A percentile compares a stretch with the other conserved stretches of the same genome.
phyloP scores from a whole-genome alignment of 805 yeast genomes.

The Candida ascalaphidarum region DNA sequence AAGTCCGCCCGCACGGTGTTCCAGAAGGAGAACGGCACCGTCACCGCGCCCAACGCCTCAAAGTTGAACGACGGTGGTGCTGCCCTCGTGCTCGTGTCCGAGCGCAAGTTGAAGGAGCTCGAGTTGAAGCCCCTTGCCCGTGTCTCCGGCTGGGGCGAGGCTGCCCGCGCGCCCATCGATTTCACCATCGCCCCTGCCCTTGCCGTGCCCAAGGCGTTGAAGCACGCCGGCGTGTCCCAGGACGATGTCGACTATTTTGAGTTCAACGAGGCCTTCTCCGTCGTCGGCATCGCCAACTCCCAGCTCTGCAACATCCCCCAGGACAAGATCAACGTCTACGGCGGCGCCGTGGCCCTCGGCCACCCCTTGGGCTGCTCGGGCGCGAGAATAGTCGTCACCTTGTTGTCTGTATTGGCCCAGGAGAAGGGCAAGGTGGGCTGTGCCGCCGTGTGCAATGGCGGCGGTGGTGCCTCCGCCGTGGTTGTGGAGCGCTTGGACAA shows the following conservation, averaged over 20 bases:
- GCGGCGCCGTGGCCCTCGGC: slow-evolving; percentile 1
- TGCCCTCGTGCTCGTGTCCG: slow-evolving; percentile 84
- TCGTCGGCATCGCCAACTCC: slow-evolving; percentile 87
- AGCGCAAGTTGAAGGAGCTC: slow-evolving; percentile 73
- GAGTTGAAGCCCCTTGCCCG: slow-evolving; percentile 84
- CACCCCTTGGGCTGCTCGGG: slow-evolving; percentile 1
- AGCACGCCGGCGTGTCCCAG: slow-evolving; percentile 63
- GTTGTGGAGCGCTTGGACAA: not conserved
- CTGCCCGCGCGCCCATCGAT: slow-evolving; percentile 90
- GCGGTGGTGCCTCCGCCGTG: slow-evolving; percentile 1
- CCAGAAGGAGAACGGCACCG: slow-evolving; percentile 89
- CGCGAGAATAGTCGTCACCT: slow-evolving; percentile 1
- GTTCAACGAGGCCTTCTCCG: slow-evolving; percentile 96
- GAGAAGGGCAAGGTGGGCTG: not conserved
- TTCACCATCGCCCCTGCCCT: slow-evolving; percentile 94
- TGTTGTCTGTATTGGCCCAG: slow-evolving; percentile 1
- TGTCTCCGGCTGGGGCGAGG: slow-evolving; percentile 95
- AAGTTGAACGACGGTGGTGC: slow-evolving; percentile 98
- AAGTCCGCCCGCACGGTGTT: slow-evolving; percentile 88
- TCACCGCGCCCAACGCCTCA: slow-evolving; percentile 96
- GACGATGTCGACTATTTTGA: slow-evolving; percentile 83
- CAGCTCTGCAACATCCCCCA: slow-evolving; percentile 48
- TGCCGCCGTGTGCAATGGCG: slow-evolving; percentile 1
- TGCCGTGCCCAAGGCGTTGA: slow-evolving; percentile 93
- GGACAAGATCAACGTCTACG: slow-evolving; percentile 1